Conservation (phyloP, 768 basidiomycete species). For the Tulasnella sp. region DNA sequence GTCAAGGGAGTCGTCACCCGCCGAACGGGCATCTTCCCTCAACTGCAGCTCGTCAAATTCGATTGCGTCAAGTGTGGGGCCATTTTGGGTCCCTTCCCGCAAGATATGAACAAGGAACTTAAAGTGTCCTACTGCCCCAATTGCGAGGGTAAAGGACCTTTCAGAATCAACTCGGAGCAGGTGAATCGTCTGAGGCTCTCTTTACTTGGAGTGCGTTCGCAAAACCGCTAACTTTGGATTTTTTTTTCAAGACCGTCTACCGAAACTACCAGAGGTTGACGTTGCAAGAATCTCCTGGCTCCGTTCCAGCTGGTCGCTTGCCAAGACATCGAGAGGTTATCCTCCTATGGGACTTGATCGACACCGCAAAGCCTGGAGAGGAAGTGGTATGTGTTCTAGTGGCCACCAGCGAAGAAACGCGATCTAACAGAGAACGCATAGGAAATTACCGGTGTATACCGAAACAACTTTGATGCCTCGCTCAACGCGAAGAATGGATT, state of each 20-base stretch:
- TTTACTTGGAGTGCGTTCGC: not conserved
- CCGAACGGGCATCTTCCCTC: slow-evolving; percentile 95
- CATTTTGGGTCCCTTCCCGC: slow-evolving; percentile 93
- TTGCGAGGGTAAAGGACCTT: slow-evolving; percentile 93
- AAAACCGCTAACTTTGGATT: not conserved
- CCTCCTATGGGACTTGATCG: slow-evolving; percentile 96
- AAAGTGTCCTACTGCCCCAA: slow-evolving; percentile 90
- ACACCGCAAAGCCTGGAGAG: slow-evolving; percentile 96
- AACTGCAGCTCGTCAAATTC: slow-evolving; percentile 98
- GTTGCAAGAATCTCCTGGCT: slow-evolving; percentile 94
- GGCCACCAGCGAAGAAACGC: not conserved
- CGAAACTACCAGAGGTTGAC: slow-evolving; percentile 99
- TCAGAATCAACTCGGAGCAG: slow-evolving; percentile 94
- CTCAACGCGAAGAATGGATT: slow-evolving; percentile 99
- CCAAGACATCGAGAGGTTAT: slow-evolving; percentile 97
- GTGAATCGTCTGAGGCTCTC: slow-evolving; percentile 42
- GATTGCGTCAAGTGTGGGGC: slow-evolving; percentile 93
- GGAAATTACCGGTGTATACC: slow-evolving; percentile 98
- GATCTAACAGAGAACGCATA: slow-evolving; percentile 36
- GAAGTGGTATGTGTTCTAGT: slow-evolving; percentile 69
- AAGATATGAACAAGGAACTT: slow-evolving; percentile 92
- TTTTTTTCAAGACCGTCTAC: slow-evolving; percentile 78
- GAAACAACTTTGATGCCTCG: slow-evolving; percentile 98
- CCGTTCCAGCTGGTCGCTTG: slow-evolving; percentile 94
- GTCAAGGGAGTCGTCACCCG: slow-evolving; percentile 95